phyloP scores from a whole-genome alignment of 768 basidiomycete species.

The Cystofilobasidium ferigula region DNA sequence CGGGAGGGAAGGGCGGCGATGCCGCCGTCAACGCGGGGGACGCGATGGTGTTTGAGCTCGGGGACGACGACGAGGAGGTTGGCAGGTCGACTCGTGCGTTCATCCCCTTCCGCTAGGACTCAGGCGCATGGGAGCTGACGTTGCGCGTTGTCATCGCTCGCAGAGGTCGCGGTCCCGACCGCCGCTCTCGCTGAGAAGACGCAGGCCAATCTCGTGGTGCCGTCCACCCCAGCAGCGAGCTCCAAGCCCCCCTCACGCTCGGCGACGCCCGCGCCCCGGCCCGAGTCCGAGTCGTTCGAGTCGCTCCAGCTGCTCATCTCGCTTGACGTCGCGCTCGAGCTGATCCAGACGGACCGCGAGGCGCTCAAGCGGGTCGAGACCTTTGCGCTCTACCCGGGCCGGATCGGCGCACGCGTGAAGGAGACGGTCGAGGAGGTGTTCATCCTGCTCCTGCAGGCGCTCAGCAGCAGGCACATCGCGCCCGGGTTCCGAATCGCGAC shows the following conservation, averaged over 20 bases:
- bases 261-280: neutral
- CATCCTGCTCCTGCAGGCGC: conserved; percentile 63
- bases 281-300: conserved; percentile 37
- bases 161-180: conserved; percentile 9
- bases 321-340: conserved; percentile 75
- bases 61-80: conserved; percentile 27
- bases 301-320: conserved; percentile 80
- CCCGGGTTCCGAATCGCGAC: conserved; percentile 77
- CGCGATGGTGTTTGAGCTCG: conserved; percentile 27
- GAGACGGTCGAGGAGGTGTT: conserved; percentile 94
- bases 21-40: conserved; percentile 12
- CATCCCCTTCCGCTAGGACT: too few relatives aligned
- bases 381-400: conserved; percentile 75
- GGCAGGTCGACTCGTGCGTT: conserved; percentile 11
- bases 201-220: conserved; percentile 22
- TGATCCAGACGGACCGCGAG: conserved; percentile 88
- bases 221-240: conserved; percentile 24
- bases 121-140: too few relatives aligned
- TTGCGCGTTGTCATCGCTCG: neutral
- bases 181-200: neutral
- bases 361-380: conserved; percentile 83
- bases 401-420: conserved; percentile 71
- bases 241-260: conserved; percentile 18
- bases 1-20: neutral
- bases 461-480: conserved; percentile 66